Base-by-base conservation (phyloP, 495 filamentous ascomycete species). In the Corynascus novoguineensis region DNA sequence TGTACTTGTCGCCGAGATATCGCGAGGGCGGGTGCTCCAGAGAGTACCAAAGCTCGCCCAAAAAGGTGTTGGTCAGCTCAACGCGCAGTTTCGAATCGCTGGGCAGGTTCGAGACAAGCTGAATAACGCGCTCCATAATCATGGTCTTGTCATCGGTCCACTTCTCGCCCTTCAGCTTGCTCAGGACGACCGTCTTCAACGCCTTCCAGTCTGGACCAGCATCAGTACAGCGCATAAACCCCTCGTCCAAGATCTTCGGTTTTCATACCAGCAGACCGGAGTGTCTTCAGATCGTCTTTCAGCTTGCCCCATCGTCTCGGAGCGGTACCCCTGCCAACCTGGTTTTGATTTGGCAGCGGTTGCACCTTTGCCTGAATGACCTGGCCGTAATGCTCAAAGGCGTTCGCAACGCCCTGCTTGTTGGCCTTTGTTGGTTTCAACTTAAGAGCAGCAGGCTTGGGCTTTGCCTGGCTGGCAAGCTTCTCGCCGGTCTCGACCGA, bases 71-170 rank as follows among this genome's bases (percentile, higher is more conserved):
- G 25, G 85, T 91, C 51, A 92, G 74, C 53, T 87, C 81, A 11
- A 64, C 68, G 9, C 86, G 74, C 55, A 75, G 76, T 64, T 83
- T 84, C 8, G 86, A 89, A 57, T 78, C 65, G 32, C 75, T 66
- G 6, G 85, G 86, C 40, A 90, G 73, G 53, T 78, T 79, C 48
- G 82, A 76, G 22, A 89, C 88, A 41, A 92, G 78, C 72, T 88
- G 85, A 63, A 89, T 89, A 49, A 86, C 76, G n/a, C 77, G 76
- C 65, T 92, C 88, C 86, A 90, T 90, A 55, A 86, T 71, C 74
- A 86, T 84, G 19, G 86, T 89, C 75, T 90, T 92, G 68, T 93
- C 89, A 60, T 90, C 83, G 0, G 73, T 60, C 21, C 83, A 60
- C 51, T 84, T 80, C 17, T 86, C 67, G 24, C 76, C 72, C 55